Percentiles rank a stretch among this genome's conserved stretches.
These are phyloP conservation scores for Ceratocystis diversiconidia DNA, from an alignment of 2,329 filamentous ascomycete species.

Conservation along the genomic window DNA sequence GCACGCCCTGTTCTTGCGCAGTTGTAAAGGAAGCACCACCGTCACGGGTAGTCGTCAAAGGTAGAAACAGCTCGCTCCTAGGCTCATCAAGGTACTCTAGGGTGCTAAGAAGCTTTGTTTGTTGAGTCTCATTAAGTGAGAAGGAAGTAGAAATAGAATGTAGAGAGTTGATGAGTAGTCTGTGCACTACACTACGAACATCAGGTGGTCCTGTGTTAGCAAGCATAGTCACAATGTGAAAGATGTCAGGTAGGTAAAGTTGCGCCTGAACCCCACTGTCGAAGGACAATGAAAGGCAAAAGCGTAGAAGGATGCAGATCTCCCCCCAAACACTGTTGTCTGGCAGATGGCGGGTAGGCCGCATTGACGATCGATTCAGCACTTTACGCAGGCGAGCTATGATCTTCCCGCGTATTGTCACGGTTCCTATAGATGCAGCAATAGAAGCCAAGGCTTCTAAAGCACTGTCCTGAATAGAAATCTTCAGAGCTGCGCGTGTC, in stretches of 20 bases:
- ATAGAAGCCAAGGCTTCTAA: constrained; percentile 48
- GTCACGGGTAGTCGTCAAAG: constrained; percentile 29
- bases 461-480: constrained; percentile 38
- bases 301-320: constrained; percentile 51
- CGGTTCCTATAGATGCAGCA: constrained; percentile 47
- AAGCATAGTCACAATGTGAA: constrained; percentile 57
- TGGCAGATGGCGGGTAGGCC: constrained; percentile 49
- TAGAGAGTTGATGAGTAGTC: constrained; percentile 50
- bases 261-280: constrained; percentile 54
- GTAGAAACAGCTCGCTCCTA: constrained; percentile 41
- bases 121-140: constrained; percentile 42
- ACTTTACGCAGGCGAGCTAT: constrained; percentile 52
- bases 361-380: constrained; percentile 50
- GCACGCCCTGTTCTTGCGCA: constrained; percentile 25
- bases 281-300: constrained; percentile 53
- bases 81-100: constrained; percentile 47
- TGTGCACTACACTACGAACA: constrained; percentile 45
- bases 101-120: constrained; percentile 40
- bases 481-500: constrained; percentile 45
- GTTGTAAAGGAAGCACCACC: constrained; percentile 41
- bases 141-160: constrained; percentile 56
- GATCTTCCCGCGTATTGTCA: constrained; percentile 51
- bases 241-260: constrained; percentile 53
- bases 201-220: constrained; percentile 48
- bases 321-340: constrained; percentile 58